Evolutionary conservation across 228 moss, liverwort and hornwort genomes (phyloP), one percentile per base, ranked within the genome.

Genomic region (Sphagnum magellanicum): DNA sequence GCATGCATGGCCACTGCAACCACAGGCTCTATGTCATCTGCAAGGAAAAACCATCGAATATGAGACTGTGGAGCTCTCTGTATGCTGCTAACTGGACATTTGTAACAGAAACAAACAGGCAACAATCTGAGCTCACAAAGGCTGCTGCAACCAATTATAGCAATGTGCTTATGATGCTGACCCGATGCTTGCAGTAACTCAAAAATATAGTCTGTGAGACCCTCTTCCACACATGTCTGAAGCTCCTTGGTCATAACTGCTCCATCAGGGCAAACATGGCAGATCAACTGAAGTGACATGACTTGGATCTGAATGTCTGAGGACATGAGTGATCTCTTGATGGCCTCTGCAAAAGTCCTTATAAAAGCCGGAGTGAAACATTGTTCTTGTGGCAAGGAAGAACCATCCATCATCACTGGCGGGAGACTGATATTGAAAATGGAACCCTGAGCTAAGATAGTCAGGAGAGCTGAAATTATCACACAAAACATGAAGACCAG

Each of bases 161-260:
- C 32, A 32, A 0, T 32, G 3, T 32, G 32, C 32, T 32, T 32
- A 32, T 55, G 55, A 55, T 55, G 55, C 53, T 68, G 68, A 92
- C 94, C 92, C 82, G 92, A 84, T 69, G 84, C 72, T 79, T 88
- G 80, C 61, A 95, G 74, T 73, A 87, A 75, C 77, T 95, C 94
- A 75, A 84, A 84, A 16, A 92, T 83, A 63, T 92, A 90, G 73
- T 95, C 88, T 48, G 88, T 85, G 53, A 95, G 67, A 14, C 88
- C 94, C 74, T 77, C 87, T 49, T 85, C 76, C 62, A 90, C 72
- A 61, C 92, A 79, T 68, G 75, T 72, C 70, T 70, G 78, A 59
- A 91, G 63, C 66, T 83, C 84, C 49, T 82, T 73, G 57, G 71
- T 74, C 17, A 87, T 76, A 49, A 73, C 67, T 61, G 59, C 65